Conservation (phyloP, 768 basidiomycete genomes). For the Leccinum boreale region DNA sequence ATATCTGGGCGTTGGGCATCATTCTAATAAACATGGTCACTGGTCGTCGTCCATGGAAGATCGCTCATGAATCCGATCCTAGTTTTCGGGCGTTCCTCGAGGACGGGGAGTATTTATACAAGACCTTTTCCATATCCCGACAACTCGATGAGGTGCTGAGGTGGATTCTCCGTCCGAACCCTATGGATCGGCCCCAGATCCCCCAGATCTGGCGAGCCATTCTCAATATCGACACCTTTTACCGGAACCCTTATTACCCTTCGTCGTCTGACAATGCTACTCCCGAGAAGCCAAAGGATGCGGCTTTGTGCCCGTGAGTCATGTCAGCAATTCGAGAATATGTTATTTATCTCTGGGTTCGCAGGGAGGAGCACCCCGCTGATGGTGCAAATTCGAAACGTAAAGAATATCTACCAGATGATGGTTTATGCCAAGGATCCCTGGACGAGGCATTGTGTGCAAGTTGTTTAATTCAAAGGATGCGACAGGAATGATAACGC, state of each 20-base stretch:
- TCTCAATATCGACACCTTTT: constrained; percentile 15
- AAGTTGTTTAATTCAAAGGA: background rate
- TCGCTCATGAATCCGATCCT: constrained; percentile 6
- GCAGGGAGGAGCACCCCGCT: background rate
- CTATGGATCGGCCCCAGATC: constrained; percentile 15
- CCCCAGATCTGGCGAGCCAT: constrained; percentile 16
- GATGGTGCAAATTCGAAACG: background rate
- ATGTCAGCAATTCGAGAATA: too few relatives aligned
- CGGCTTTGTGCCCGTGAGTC: background rate
- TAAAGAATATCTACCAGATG: background rate
- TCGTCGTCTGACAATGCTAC: background rate
- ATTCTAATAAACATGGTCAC: constrained; percentile 83
- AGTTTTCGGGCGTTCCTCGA: constrained; percentile 14
- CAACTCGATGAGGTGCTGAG: constrained; percentile 12
- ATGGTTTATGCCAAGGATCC: background rate
- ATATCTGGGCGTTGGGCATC: constrained; percentile 74
- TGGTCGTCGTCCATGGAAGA: constrained; percentile 33
- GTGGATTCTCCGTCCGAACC: constrained; percentile 15
- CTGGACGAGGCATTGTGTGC: background rate
- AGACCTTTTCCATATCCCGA: constrained; percentile 14
- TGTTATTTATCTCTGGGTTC: background rate
- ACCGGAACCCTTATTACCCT: constrained; percentile 1
- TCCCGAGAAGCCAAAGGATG: background rate
- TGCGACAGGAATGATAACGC: background rate
- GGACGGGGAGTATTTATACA: constrained; percentile 15